Evolutionary conservation across 345 rosid species (phyloP).

Genomic region (Eucalyptus pauciflora): DNA sequence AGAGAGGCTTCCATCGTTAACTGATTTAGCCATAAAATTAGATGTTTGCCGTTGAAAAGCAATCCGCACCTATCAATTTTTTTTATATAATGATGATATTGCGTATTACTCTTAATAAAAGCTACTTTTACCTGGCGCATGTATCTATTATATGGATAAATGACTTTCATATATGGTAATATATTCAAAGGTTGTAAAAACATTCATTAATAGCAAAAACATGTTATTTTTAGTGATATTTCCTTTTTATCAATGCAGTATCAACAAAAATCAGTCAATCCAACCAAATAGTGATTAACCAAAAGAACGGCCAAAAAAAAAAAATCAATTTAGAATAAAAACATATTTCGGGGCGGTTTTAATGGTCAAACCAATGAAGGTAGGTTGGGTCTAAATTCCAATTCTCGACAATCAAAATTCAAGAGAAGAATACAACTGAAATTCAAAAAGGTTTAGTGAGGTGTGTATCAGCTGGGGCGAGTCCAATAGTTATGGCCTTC

Average conservation of each 20-base stretch:
- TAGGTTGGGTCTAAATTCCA: neutral
- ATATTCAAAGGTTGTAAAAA: neutral
- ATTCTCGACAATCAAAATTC: neutral
- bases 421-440: too few species aligned
- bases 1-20: neutral
- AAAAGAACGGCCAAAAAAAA: neutral
- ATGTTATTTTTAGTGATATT: too few species aligned
- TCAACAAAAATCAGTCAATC: neutral
- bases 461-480: too few species aligned
- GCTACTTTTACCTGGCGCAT: neutral
- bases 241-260: too few species aligned
- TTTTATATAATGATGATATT: too few species aligned
- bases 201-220: neutral
- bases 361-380: neutral
- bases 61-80: neutral
- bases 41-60: neutral
- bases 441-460: too few species aligned
- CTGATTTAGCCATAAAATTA: neutral
- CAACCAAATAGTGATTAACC: neutral
- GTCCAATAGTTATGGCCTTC: too few species aligned
- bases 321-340: neutral
- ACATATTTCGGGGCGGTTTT: neutral
- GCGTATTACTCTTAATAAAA: neutral
- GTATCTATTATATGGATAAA: neutral
- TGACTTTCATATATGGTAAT: neutral